Percentiles rank a stretch among this genome's conserved stretches.
Conservation (phyloP, 2,329 filamentous ascomycete genomes). For the Aspergillus floridensis region DNA sequence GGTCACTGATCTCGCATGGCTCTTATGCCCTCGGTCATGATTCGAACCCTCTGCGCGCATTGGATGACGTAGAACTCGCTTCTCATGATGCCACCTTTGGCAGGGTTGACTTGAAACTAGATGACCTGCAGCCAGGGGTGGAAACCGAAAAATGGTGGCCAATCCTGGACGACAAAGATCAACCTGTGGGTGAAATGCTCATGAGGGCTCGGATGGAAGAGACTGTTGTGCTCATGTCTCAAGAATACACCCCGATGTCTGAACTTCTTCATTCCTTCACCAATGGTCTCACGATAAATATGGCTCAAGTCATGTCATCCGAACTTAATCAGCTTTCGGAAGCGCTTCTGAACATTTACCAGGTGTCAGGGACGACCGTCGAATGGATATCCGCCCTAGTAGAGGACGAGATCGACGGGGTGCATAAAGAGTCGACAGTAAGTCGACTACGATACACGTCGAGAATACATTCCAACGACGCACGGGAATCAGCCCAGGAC, state of each 20-base stretch:
- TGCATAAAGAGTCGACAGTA: constrained; percentile 74
- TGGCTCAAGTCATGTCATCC: constrained; percentile 73
- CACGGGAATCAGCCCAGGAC: constrained; percentile 55
- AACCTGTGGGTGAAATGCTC: constrained; percentile 77
- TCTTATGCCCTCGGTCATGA: constrained; percentile 44
- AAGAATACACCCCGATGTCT: constrained; percentile 79
- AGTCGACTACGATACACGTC: constrained; percentile 60
- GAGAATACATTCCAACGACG: constrained; percentile 63
- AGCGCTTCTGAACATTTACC: constrained; percentile 88
- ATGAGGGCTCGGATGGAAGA: constrained; percentile 83
- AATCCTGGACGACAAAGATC: constrained; percentile 71
- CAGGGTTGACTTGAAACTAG: constrained; percentile 75
- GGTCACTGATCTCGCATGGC: constrained; percentile 48
- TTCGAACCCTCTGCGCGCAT: constrained; percentile 37
- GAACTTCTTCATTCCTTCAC: constrained; percentile 82
- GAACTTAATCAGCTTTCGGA: constrained; percentile 80
- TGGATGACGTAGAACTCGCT: constrained; percentile 48
- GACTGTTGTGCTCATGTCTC: constrained; percentile 79
- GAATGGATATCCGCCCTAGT: constrained; percentile 93
- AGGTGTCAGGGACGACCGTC: constrained; percentile 77
- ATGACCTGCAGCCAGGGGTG: constrained; percentile 72
- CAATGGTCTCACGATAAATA: constrained; percentile 77
- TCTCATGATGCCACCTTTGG: constrained; percentile 48
- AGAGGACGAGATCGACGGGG: constrained; percentile 95
- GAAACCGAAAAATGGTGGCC: constrained; percentile 88